Percentiles rank a stretch among this genome's conserved stretches.
Evolutionary conservation across 23 red algal species (phyloP).

Genomic region (Gracilaria caudata): DNA sequence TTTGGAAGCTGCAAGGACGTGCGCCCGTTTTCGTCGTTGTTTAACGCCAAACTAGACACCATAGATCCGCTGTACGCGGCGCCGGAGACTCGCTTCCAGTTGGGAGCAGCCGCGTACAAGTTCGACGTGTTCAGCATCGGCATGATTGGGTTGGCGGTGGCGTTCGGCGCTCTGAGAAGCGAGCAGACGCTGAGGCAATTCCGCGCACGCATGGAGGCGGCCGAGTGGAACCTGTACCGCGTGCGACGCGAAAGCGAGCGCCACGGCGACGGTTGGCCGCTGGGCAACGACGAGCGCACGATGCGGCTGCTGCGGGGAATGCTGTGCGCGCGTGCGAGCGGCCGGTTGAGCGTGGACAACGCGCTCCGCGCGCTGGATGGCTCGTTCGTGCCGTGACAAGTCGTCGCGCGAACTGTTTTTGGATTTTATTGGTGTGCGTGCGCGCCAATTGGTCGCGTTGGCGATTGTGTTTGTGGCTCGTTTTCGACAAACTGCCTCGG

Average conservation of each 20-base stretch:
- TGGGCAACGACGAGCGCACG: background rate
- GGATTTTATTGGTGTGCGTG: background rate
- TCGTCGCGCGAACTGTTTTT: background rate
- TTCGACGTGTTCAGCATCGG: constrained; percentile 90
- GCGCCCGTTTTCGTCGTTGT: background rate
- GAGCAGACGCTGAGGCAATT: constrained; percentile 42
- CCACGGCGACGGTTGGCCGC: background rate
- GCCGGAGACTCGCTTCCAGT: constrained; percentile 54
- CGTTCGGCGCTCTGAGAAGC: constrained; percentile 25
- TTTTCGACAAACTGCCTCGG: background rate
- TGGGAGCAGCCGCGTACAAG: constrained; percentile 13
- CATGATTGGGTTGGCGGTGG: constrained; percentile 68
- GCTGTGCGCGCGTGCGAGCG: background rate
- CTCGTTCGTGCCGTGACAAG: background rate
- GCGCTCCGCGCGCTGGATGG: background rate
- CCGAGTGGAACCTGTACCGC: constrained; percentile 40
- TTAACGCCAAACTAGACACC: constrained; percentile 46
- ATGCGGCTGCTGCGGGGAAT: background rate
- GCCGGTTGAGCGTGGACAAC: background rate
- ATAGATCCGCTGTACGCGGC: constrained; percentile 83
- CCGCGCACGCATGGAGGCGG: constrained; percentile 37
- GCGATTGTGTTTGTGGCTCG: too few species aligned
- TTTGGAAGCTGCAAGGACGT: constrained; percentile 76
- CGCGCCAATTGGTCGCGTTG: background rate
- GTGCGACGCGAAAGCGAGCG: background rate